Percentiles rank a stretch among this genome's conserved stretches.
These are phyloP conservation scores for Passalora sequoiae DNA, from an alignment of 2,329 filamentous ascomycete genomes.

Conservation along the genomic window DNA sequence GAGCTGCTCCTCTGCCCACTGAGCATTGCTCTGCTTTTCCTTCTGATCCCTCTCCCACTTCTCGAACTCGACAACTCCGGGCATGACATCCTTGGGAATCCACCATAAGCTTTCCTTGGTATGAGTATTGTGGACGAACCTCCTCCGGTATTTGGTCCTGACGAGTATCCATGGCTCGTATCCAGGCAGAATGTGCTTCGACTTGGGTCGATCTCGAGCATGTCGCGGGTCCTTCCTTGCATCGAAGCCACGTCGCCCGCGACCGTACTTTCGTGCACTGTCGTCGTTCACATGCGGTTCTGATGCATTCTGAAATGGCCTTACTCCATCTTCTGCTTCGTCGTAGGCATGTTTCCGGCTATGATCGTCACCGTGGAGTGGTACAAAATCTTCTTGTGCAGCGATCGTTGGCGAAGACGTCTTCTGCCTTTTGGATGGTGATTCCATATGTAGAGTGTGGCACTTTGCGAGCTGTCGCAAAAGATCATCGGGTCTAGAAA, in stretches of 20 bases:
- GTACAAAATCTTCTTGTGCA: conserved; percentile 26
- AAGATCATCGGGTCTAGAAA: not conserved
- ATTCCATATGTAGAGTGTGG: conserved; percentile 16
- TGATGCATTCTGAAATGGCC: conserved; percentile 9
- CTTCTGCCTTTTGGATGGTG: conserved; percentile 25
- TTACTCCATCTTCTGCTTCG: conserved; percentile 10
- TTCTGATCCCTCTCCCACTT: conserved; percentile 65
- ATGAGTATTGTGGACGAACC: conserved; percentile 82
- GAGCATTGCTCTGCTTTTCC: conserved; percentile 38
- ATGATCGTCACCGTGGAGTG: conserved; percentile 22
- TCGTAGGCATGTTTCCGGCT: conserved; percentile 8
- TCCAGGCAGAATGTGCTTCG: conserved; percentile 71
- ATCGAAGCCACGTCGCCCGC: conserved; percentile 12
- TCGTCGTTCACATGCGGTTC: conserved; percentile 1
- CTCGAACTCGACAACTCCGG: conserved; percentile 64
- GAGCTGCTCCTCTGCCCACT: conserved; percentile 31
- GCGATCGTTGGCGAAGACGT: conserved; percentile 19
- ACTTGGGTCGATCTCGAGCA: conserved; percentile 69
- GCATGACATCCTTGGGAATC: conserved; percentile 80
- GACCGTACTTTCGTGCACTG: not conserved
- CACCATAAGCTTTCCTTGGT: conserved; percentile 94
- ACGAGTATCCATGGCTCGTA: conserved; percentile 86
- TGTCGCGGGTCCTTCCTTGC: conserved; percentile 24
- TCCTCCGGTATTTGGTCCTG: conserved; percentile 81
- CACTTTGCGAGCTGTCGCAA: not conserved